Conservation (phyloP, 2,329 filamentous ascomycete genomes). For the Aspergillus fumigatiaffinis region DNA sequence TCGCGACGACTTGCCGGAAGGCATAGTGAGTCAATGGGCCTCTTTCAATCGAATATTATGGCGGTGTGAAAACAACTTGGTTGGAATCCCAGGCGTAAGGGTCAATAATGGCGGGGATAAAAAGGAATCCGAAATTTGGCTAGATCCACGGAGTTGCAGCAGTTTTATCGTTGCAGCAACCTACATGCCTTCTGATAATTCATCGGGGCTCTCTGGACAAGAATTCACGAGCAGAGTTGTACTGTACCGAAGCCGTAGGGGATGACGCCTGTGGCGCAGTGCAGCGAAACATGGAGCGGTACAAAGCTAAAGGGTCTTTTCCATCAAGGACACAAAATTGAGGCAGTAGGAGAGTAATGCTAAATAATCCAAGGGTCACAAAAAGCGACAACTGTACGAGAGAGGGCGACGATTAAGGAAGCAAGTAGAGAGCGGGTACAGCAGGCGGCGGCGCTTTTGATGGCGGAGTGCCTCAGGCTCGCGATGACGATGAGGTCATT, state of each 20-base stretch:
- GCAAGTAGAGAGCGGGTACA: background rate
- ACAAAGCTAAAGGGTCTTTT: background rate
- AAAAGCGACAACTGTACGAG: background rate
- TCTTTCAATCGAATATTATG: background rate
- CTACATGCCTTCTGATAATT: slow-evolving; percentile 15
- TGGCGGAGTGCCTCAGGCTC: background rate
- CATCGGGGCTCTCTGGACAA: background rate
- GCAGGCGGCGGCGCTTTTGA: background rate
- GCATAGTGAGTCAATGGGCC: slow-evolving; percentile 10
- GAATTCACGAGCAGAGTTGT: background rate
- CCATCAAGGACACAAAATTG: slow-evolving; percentile 2
- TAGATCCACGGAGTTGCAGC: slow-evolving; percentile 4
- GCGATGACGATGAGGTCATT: background rate
- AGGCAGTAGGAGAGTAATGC: background rate
- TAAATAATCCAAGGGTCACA: background rate
- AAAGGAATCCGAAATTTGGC: slow-evolving; percentile 1
- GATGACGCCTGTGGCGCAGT: slow-evolving; percentile 13
- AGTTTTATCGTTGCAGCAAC: slow-evolving; percentile 1
- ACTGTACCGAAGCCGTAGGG: background rate
- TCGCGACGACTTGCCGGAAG: slow-evolving; percentile 2
- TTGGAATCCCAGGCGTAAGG: background rate
- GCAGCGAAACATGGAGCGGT: slow-evolving; percentile 15
- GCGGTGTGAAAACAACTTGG: background rate
- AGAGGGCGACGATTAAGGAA: background rate
- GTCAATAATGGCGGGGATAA: background rate